Evolutionary conservation across 768 basidiomycete species (phyloP).

Genomic region (Pleurotus citrinopileatus): DNA sequence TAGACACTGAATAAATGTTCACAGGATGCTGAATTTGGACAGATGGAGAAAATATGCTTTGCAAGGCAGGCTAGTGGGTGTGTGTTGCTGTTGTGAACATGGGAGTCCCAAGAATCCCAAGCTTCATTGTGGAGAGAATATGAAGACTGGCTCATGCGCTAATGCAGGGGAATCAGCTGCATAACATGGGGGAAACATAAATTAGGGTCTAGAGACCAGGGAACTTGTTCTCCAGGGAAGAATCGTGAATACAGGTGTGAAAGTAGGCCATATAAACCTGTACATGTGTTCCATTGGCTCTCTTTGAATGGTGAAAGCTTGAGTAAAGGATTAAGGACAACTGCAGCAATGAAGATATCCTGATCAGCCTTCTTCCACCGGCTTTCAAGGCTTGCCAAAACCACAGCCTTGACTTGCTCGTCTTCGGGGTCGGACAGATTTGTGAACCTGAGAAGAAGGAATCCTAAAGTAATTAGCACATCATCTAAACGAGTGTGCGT

Average conservation of each 20-base stretch:
- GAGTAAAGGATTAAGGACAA: constrained; percentile 9
- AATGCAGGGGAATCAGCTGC: too few relatives aligned
- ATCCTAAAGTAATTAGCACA: constrained; percentile 20
- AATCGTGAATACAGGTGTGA: neutral
- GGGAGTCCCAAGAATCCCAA: neutral
- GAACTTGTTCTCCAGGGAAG: too few relatives aligned
- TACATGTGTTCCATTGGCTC: neutral
- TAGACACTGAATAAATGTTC: constrained; percentile 20
- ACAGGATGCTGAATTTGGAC: constrained; percentile 21
- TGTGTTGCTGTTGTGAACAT: too few relatives aligned
- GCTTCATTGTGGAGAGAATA: constrained; percentile 12
- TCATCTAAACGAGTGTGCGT: constrained; percentile 20
- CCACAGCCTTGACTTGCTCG: neutral
- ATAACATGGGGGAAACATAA: too few relatives aligned
- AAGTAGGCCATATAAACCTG: neutral
- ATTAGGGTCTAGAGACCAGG: too few relatives aligned
- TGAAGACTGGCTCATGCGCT: neutral
- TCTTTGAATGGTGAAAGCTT: neutral
- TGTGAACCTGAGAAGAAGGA: constrained; percentile 18
- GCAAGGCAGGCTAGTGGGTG: constrained; percentile 18
- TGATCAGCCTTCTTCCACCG: too few relatives aligned
- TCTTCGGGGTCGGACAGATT: constrained; percentile 16
- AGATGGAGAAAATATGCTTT: constrained; percentile 17
- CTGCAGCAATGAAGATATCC: constrained; percentile 5
- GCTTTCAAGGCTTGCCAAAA: too few relatives aligned